phyloP scores from a whole-genome alignment of 805 yeast species.

The Metschnikowia vanudenii region DNA sequence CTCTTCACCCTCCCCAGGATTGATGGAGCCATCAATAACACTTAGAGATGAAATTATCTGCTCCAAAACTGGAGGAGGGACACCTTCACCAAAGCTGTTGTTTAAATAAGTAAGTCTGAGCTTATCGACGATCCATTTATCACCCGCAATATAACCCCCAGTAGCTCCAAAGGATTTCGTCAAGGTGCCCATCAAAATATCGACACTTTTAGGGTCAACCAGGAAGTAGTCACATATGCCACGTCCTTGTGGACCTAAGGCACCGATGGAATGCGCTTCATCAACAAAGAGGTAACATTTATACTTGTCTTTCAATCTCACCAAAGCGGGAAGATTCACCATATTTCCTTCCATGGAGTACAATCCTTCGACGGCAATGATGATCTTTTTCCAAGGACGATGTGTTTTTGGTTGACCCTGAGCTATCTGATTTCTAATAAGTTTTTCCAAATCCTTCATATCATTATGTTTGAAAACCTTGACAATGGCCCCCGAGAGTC shows the following conservation, averaged over 20 bases:
- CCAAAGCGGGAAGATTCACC: slow-evolving; percentile 73
- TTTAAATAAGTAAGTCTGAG: slow-evolving; percentile 72
- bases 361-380: slow-evolving; percentile 88
- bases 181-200: slow-evolving; percentile 94
- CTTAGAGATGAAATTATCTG: slow-evolving; percentile 81
- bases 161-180: slow-evolving; percentile 99
- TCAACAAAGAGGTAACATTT: slow-evolving; percentile 89
- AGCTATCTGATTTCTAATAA: slow-evolving; percentile 79
- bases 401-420: slow-evolving; percentile 95
- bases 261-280: slow-evolving; percentile 98
- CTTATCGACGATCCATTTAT: slow-evolving; percentile 64
- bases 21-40: slow-evolving; percentile 75
- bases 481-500: slow-evolving; percentile 89
- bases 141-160: slow-evolving; percentile 94
- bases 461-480: slow-evolving; percentile 92
- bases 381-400: slow-evolving; percentile 90
- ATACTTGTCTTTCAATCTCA: slow-evolving; percentile 76
- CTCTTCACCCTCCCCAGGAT: slow-evolving; percentile 91
- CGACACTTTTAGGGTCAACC: slow-evolving; percentile 71
- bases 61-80: slow-evolving; percentile 86
- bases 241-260: slow-evolving; percentile 91
- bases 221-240: slow-evolving; percentile 95
- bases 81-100: slow-evolving; percentile 75
- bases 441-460: slow-evolving; percentile 71
- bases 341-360: slow-evolving; percentile 92